Conservation (phyloP, 352 stramenopile species). For the Sclerospora graminicola region DNA sequence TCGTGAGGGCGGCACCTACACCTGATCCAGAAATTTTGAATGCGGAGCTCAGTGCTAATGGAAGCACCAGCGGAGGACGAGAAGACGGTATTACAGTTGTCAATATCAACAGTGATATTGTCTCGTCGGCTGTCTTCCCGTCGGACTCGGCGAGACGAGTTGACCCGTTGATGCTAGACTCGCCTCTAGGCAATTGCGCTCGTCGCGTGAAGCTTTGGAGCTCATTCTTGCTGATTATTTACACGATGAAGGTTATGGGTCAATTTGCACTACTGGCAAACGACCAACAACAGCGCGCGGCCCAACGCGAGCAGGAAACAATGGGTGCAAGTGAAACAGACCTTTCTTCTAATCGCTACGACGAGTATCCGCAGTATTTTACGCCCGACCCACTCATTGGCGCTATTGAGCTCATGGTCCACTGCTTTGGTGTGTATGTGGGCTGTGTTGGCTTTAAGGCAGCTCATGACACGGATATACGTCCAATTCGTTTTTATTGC, state of each 20-base stretch:
- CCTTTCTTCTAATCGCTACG: conserved; percentile 37
- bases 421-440: conserved; percentile 79
- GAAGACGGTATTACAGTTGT: conserved; percentile 56
- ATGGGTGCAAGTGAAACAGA: conserved; percentile 20
- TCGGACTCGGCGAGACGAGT: conserved; percentile 71
- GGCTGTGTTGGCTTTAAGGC: conserved; percentile 81
- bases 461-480: conserved; percentile 79
- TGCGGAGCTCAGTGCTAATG: conserved; percentile 24
- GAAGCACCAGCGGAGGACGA: conserved; percentile 13
- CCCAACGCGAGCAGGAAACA: conserved; percentile 22
- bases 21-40: conserved; percentile 49
- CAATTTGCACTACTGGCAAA: conserved; percentile 78
- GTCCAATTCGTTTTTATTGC: conserved; percentile 77
- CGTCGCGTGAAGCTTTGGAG: conserved; percentile 82
- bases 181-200: conserved; percentile 67
- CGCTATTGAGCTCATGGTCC: conserved; percentile 56
- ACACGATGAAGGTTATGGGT: conserved; percentile 86
- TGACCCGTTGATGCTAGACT: conserved; percentile 82
- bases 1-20: conserved; percentile 60
- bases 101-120: conserved; percentile 71
- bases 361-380: conserved; percentile 77
- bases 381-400: conserved; percentile 64
- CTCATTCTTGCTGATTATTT: conserved; percentile 82
- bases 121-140: conserved; percentile 78
- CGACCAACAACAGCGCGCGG: conserved; percentile 52